Evolutionary conservation across 352 stramenopile species (phyloP), one percentile per base, ranked within the genome.

Genomic region (Peronospora farinosa): DNA sequence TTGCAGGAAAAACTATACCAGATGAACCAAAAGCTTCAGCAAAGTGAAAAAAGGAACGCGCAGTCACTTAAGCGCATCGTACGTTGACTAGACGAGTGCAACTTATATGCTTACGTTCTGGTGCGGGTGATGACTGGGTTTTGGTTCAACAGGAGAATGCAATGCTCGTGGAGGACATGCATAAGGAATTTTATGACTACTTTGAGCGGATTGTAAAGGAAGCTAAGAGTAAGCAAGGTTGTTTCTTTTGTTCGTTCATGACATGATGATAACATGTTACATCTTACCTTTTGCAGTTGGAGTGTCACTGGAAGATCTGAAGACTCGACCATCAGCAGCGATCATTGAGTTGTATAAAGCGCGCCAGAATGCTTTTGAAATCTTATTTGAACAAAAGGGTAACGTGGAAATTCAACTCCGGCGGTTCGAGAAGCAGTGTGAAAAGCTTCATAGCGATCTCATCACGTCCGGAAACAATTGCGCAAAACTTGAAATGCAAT

Each of bases 1-100:
- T 46, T 82, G 9, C 66, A 86, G 40, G 78, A 89, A 50, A 84
- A 80, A 40, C 17, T 87, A 39, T 72, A 79, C 15, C 72, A 81
- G 27, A 52, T 58, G 32, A 65, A 63, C 0, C 63, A 73, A 54
- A 85, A 86, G 44, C 56, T 87, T 2, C 48, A 71, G 11, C 56
- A 65, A 7, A 86, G 67, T 43, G 74, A 89, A 47, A 53, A 85
- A 55, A 63, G 68, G 16, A 65, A 83, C 40, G 35, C 61, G 1
- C 44, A 74, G 31, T 56, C 60, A 3, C 67, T 77, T 8, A 62
- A 78, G 27, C 67, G 66, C 27, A 74, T 86, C 25, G 71, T 85
- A 75, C 36, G 70, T 73, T 30, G 30, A 11, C 37, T 16, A 36
- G 8, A 23, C 19, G 32, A 19, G 3, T 1, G 38, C 8, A 11